A percentile compares a stretch with the other conserved stretches of the same genome.
Conservation (phyloP, 2,329 filamentous ascomycete species). For the Aspergillus flavus region DNA sequence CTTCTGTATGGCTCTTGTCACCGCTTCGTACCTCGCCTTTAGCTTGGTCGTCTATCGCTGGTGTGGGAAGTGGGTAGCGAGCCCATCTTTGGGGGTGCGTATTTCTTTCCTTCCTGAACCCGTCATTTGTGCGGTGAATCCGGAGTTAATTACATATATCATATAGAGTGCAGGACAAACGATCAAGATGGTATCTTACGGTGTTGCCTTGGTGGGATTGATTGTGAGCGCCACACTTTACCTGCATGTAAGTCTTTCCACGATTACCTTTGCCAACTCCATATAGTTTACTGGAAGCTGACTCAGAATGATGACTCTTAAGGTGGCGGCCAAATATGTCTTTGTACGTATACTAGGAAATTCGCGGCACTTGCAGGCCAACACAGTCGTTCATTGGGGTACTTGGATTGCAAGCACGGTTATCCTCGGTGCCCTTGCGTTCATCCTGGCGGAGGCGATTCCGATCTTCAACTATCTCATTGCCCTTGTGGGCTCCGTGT, state of each 20-base stretch:
- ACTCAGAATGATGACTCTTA: neutral
- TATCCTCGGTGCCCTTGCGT: constrained; percentile 47
- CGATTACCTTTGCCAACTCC: too few species aligned
- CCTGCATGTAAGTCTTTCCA: constrained; percentile 34
- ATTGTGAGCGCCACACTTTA: constrained; percentile 54
- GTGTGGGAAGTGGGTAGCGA: constrained; percentile 65
- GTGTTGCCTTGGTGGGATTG: constrained; percentile 59
- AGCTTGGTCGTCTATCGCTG: constrained; percentile 63
- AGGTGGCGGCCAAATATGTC: constrained; percentile 54
- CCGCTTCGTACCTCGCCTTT: constrained; percentile 60
- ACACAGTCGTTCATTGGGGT: constrained; percentile 54
- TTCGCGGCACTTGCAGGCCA: constrained; percentile 55
- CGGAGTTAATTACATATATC: neutral
- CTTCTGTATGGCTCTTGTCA: constrained; percentile 61
- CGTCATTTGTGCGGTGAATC: neutral
- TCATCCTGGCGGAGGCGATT: constrained; percentile 56
- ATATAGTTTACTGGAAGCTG: neutral
- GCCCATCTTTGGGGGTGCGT: constrained; percentile 57
- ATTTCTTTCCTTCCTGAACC: neutral
- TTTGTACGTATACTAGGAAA: constrained; percentile 59
- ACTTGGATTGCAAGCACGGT: constrained; percentile 54
- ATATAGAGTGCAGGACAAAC: constrained; percentile 56
- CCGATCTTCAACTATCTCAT: constrained; percentile 59
- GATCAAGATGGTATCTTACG: constrained; percentile 65
- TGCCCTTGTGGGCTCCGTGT: constrained; percentile 52